Evolutionary conservation across 192 early-diverging fungal species (phyloP), one percentile per base, ranked within the genome.

Genomic region (Entomortierella parvispora): DNA sequence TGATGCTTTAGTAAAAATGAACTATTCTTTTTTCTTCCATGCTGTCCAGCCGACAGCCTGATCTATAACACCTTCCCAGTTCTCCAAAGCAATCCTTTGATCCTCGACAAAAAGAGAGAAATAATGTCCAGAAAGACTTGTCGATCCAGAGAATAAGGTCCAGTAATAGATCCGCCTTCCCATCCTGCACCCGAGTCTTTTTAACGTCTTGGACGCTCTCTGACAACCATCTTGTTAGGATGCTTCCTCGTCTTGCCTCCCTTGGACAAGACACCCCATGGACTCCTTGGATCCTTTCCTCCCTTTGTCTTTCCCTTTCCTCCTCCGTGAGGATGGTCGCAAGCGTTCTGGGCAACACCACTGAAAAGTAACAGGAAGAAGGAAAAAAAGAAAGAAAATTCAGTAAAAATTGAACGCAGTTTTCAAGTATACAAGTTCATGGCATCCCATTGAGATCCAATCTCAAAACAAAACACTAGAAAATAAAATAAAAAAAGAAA

Each of bases 241-340:
- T 82, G 71, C 71, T 80, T 87, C 59, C 93, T 83, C 29, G 95
- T 95, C 85, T 94, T 94, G 75, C 91, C 92, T 72, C 94, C 97
- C 89, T 97, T 96, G 66, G 97, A 91, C 62, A 91, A 87, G 81
- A 90, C 91, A 79, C 95, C 95, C 94, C 95, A 97, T 28, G 93
- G 93, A 62, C 91, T 92, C 65, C 93, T 83, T 47, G 95, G 93
- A 62, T 93, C 88, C 81, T 93, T 93, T 80, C 74, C 74, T 37
- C 97, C 93, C 90, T 97, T 99, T 58, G 89, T 91, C 78, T 99
- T 97, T 34, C 93, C 88, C 68, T 90, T 86, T 52, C 96, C 96
- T 91, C 97, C 97, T 83, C 97, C 97, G 80, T 97, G 96, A 60
- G 97, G 97, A 85, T 99, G 97, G 83, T 96, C 95, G 52, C 85